Conservation (phyloP, 495 filamentous ascomycete species). For the Trichoderma erinaceum region DNA sequence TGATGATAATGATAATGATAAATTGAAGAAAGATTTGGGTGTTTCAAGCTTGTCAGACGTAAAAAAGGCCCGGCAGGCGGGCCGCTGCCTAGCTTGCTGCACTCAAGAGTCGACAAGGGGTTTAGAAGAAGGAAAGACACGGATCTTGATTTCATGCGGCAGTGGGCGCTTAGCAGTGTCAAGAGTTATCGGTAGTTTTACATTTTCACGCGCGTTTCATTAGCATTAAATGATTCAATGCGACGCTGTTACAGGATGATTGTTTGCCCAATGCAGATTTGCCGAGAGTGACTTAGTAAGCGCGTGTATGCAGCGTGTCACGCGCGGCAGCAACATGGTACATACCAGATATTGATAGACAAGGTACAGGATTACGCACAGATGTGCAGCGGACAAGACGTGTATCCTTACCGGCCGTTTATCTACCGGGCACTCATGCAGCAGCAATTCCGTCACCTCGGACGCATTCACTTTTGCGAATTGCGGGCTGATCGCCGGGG, state of each 20-base stretch:
- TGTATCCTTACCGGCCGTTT: no score
- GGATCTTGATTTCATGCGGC: not conserved
- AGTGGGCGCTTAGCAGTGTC: not conserved
- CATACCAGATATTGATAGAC: no score
- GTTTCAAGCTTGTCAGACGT: slow-evolving; percentile 8
- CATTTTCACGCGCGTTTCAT: no score
- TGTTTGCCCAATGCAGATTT: no score
- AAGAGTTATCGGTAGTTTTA: not conserved
- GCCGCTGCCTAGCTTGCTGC: not conserved
- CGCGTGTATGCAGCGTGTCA: no score
- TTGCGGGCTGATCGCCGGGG: not conserved
- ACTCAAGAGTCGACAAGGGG: not conserved
- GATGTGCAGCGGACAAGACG: no score
- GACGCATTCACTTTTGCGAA: not conserved
- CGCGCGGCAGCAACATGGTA: no score
- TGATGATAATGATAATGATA: slow-evolving; percentile 11
- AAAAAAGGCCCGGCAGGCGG: not conserved
- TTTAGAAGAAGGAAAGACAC: not conserved
- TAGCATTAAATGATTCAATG: no score
- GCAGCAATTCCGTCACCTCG: not conserved
- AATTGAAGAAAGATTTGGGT: not conserved
- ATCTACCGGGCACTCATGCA: not conserved
- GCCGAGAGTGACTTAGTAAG: no score
- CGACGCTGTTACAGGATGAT: no score
- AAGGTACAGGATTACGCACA: no score